Base-by-base conservation (phyloP, 768 basidiomycete genomes). In the Pleurotus tuber-regium region DNA sequence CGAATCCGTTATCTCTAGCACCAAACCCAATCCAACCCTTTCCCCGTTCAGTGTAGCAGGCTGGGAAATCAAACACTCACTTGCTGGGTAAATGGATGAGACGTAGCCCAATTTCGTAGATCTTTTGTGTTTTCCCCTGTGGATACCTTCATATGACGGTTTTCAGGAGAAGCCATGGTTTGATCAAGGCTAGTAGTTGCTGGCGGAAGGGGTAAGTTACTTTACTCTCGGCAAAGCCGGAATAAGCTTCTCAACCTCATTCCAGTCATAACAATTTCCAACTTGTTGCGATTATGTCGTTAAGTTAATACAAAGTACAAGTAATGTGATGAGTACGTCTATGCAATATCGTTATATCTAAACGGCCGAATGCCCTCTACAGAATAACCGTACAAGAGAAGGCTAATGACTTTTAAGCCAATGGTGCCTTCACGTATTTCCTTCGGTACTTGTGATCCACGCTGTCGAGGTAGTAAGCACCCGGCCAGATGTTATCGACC, bases 401-500 rank as follows among this genome's bases (percentile, higher is more conserved):
- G 12, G 11, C 9, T n/a, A 18, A 19, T 16, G 21, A 11, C 41
- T 39, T 44, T 69, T 58, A 74, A 53, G 68, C 73, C 16, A 68
- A 30, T 26, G 76, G 75, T 21, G 77, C 74, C 35, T 72, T 68
- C 54, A 76, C 70, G 71, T 99, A 99, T 68, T 88, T 92, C 65
- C 97, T 82, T 61, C 97, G 78, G 82, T 86, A 94, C 72, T 94
- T 94, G 61, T 77, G 73, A 71, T 98, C 97, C 61, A 96, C 86
- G 64, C 77, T 80, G 56, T 87, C 86, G 58, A 99, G 88, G 79
- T 98, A 98, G 76, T 87, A 98, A 16, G 87, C 76, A 39, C 94
- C 94, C 3, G 89, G 86, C 89, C 92, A 94, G 68, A 99, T 87
- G 79, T 97, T 88, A 55, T 94, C 89, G 53, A 94, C 68, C 19